Evolutionary conservation across 2,329 filamentous ascomycete species (phyloP).

Genomic region (Lachnellula occidentalis): DNA sequence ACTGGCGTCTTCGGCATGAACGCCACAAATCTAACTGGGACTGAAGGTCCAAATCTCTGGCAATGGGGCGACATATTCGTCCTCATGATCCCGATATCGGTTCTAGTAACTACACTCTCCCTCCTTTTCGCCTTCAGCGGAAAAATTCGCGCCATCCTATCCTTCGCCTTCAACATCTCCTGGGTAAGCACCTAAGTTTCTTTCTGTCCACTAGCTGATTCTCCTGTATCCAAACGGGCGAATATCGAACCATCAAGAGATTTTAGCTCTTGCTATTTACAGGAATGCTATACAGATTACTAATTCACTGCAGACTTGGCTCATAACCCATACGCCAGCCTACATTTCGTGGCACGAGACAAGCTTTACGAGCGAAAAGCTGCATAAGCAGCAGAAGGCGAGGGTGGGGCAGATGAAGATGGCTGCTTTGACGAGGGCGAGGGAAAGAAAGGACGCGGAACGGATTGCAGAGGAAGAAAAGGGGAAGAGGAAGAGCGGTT

Average conservation of each 20-base stretch:
- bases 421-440: neutral
- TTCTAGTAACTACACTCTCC: conserved; percentile 5
- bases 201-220: no score
- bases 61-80: conserved; percentile 8
- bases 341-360: conserved; percentile 1
- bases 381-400: neutral
- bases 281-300: no score
- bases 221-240: no score
- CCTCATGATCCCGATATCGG: conserved; percentile 11
- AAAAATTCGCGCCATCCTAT: conserved; percentile 1
- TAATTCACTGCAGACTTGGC: neutral
- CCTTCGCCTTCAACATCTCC: neutral
- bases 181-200: neutral
- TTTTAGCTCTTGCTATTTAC: no score
- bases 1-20: conserved; percentile 9
- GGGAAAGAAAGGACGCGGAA: neutral
- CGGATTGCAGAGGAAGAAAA: neutral
- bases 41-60: neutral
- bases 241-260: no score
- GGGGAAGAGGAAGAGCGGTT: neutral
- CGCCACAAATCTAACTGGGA: neutral
- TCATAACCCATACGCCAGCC: neutral
- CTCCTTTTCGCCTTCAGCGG: conserved; percentile 11
- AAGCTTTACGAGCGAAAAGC: neutral
- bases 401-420: conserved; percentile 1